These are phyloP conservation scores for Mariannaea sp. DNA, from an alignment of 2,329 filamentous ascomycete species.

Conservation along the genomic window DNA sequence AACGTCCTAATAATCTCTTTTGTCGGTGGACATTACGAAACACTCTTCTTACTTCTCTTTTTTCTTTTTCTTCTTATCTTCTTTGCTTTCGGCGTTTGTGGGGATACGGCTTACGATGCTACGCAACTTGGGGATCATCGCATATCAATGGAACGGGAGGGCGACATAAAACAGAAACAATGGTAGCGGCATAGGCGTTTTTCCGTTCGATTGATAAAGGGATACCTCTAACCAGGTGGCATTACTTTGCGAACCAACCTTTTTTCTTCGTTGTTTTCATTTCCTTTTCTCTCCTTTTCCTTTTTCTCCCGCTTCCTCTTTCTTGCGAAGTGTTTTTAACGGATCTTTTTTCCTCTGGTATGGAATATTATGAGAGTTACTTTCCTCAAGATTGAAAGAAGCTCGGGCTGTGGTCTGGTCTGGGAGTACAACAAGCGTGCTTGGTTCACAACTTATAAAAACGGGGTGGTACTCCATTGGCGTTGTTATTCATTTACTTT, in stretches of 20 bases:
- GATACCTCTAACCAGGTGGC: conserved; percentile 36
- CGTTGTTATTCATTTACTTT: conserved; percentile 17
- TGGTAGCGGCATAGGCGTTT: conserved; percentile 35
- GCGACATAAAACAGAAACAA: conserved; percentile 26
- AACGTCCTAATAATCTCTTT: conserved; percentile 15
- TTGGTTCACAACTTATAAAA: conserved; percentile 14
- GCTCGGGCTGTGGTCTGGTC: conserved; percentile 26
- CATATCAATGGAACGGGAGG: conserved; percentile 38
- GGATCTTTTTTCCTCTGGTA: conserved; percentile 13
- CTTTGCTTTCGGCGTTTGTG: conserved; percentile 36
- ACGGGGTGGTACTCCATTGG: conserved; percentile 16
- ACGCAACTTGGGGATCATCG: conserved; percentile 32
- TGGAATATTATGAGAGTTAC: conserved; percentile 8
- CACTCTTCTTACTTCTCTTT: conserved; percentile 10
- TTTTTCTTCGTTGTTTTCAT: conserved; percentile 6
- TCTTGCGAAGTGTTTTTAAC: conserved; percentile 6
- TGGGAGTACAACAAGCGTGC: conserved; percentile 21
- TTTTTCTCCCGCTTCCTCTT: conserved; percentile 1
- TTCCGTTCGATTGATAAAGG: conserved; percentile 39
- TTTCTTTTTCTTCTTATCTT: conserved; percentile 11
- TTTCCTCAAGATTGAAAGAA: conserved; percentile 17
- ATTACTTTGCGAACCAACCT: conserved; percentile 30
- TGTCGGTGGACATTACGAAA: conserved; percentile 4
- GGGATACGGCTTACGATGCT: conserved; percentile 30
- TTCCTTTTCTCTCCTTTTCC: conserved; percentile 7